phyloP scores from a whole-genome alignment of 352 stramenopile genomes.

The Phytophthora ohioensis region DNA sequence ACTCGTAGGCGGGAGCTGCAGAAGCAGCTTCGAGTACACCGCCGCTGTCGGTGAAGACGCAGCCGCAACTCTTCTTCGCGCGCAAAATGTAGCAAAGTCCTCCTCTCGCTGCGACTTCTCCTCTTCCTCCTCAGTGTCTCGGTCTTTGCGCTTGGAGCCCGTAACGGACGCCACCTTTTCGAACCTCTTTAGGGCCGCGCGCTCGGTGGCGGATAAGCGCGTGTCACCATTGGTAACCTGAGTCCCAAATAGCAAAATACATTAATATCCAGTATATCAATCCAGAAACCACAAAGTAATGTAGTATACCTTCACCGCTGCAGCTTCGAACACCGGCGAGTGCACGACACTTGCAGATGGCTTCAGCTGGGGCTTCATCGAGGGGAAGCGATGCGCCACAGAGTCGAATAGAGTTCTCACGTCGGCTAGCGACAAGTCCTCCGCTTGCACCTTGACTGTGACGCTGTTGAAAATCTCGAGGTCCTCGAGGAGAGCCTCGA shows the following conservation, averaged over 20 bases:
- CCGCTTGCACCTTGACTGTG: not conserved
- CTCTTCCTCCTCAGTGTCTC: not conserved
- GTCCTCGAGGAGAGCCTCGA: conserved; percentile 10
- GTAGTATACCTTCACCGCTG: conserved; percentile 7
- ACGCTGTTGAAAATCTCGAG: conserved; percentile 19
- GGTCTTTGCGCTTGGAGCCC: not conserved
- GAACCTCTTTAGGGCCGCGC: conserved; percentile 4
- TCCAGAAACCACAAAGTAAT: not conserved
- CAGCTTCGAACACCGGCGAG: conserved; percentile 2
- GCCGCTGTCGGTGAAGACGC: not conserved
- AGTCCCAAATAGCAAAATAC: not conserved
- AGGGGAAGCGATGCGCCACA: not conserved
- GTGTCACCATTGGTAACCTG: conserved; percentile 4
- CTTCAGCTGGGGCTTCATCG: not conserved
- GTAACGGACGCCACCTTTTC: not conserved
- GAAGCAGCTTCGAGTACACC: not conserved
- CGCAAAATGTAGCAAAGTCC: conserved; percentile 4
- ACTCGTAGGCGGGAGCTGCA: not conserved
- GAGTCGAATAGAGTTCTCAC: conserved; percentile 11
- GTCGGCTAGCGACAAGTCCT: conserved; percentile 9
- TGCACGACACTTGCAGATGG: conserved; percentile 4
- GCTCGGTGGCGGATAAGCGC: not conserved
- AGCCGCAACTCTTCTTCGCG: not conserved
- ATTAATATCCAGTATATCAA: conserved; percentile 3
- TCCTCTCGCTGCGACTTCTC: not conserved